Evolutionary conservation across 1,284 basidiomycete genomes (phyloP).

Genomic region (Vanrija humicola): DNA sequence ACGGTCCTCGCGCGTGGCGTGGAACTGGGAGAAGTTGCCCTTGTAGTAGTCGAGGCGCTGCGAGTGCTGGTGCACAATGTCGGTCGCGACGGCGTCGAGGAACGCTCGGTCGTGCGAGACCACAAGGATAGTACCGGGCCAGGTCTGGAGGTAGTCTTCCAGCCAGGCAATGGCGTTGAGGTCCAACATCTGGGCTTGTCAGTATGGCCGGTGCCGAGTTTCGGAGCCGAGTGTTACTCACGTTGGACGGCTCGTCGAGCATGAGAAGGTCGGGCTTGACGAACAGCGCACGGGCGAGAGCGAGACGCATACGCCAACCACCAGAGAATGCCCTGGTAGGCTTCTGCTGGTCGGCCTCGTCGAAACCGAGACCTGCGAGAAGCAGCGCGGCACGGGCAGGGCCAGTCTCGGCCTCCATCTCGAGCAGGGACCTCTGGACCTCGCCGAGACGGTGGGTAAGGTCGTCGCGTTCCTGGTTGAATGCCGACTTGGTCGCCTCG

Average conservation of each 20-base stretch:
- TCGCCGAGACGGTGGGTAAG: constrained; percentile 80
- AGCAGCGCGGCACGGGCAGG: constrained; percentile 87
- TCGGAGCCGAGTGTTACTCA: constrained; percentile 37
- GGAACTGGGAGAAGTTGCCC: constrained; percentile 96
- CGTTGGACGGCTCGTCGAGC: constrained; percentile 96
- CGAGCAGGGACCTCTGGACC: constrained; percentile 82
- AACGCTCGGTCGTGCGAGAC: constrained; percentile 99
- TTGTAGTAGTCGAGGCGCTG: constrained; percentile 84
- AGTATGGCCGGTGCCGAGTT: too few relatives aligned
- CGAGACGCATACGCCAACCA: constrained; percentile 99
- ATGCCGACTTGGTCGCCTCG: constrained; percentile 69
- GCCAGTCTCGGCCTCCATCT: constrained; percentile 97
- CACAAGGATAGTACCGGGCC: constrained; percentile 89
- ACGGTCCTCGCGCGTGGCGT: constrained; percentile 95
- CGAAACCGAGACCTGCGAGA: constrained; percentile 88
- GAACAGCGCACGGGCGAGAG: constrained; percentile 91
- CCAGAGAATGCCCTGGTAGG: constrained; percentile 89
- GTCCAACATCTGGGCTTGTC: constrained; percentile 51
- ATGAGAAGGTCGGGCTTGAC: constrained; percentile 80
- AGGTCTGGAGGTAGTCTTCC: constrained; percentile 94
- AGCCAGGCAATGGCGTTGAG: constrained; percentile 57
- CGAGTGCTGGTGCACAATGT: constrained; percentile 96
- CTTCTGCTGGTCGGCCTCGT: constrained; percentile 76
- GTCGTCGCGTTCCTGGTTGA: constrained; percentile 76
- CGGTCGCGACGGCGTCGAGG: constrained; percentile 92